phyloP scores from a whole-genome alignment of 1,284 basidiomycete genomes.

The Psilocybe mexicana region DNA sequence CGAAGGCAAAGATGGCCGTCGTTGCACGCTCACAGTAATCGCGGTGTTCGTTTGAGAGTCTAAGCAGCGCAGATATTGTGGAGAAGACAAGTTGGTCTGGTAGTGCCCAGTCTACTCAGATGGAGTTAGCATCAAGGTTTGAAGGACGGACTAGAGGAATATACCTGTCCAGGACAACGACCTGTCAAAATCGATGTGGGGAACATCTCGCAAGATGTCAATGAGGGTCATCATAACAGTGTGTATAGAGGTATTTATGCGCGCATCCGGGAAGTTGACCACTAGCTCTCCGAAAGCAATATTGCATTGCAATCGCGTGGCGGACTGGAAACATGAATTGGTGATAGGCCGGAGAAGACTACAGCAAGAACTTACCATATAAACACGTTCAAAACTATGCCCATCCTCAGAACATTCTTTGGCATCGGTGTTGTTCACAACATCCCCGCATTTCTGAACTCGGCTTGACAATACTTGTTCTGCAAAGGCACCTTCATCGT shows the following conservation, averaged over 20 bases:
- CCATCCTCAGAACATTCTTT: conserved; percentile 26
- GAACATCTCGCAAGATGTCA: conserved; percentile 68
- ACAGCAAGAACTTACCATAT: conserved; percentile 51
- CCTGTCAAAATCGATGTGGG: conserved; percentile 73
- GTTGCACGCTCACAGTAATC: conserved; percentile 51
- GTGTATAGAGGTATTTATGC: conserved; percentile 50
- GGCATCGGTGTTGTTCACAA: conserved; percentile 13
- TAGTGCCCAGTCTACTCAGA: conserved; percentile 68
- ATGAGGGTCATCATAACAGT: conserved; percentile 56
- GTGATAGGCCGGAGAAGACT: not conserved
- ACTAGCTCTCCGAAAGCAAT: conserved; percentile 78
- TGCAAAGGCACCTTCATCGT: conserved; percentile 48
- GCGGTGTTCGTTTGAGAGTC: conserved; percentile 56
- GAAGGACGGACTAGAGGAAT: conserved; percentile 19
- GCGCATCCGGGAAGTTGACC: conserved; percentile 57
- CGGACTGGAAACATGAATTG: conserved; percentile 40
- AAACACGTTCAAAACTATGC: conserved; percentile 38
- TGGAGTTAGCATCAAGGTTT: not conserved
- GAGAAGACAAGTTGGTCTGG: conserved; percentile 81
- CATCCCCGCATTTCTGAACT: conserved; percentile 44
- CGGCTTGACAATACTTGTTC: conserved; percentile 62
- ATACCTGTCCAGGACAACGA: conserved; percentile 77
- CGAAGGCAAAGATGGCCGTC: conserved; percentile 61
- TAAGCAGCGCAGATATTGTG: conserved; percentile 72
- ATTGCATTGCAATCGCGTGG: conserved; percentile 71